Conservation (phyloP, 768 basidiomycete genomes). For the Lactarius trivialis region DNA sequence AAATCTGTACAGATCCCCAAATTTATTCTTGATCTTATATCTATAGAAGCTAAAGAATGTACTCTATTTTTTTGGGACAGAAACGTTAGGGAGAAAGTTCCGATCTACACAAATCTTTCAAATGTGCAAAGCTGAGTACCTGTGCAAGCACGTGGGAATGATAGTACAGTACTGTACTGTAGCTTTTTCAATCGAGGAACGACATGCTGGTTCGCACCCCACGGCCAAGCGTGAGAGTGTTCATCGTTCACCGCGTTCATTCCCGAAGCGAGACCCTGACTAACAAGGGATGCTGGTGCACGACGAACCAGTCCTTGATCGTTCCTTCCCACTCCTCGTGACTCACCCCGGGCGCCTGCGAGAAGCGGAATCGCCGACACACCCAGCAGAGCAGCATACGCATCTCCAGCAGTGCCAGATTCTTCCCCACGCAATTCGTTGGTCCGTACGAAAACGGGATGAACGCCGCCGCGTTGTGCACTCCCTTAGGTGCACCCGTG, state of each 20-base stretch:
- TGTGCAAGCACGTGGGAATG: too few species aligned
- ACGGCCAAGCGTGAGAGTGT: background rate
- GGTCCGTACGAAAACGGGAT: slow-evolving; percentile 24
- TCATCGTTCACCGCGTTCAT: background rate
- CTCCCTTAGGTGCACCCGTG: background rate
- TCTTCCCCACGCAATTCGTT: slow-evolving; percentile 19
- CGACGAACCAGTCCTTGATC: background rate
- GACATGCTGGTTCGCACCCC: too few species aligned
- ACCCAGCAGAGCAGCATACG: background rate
- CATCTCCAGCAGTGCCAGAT: slow-evolving; percentile 21
- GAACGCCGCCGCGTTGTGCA: slow-evolving; percentile 13
- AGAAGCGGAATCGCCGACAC: background rate
- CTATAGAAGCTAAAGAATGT: too few species aligned
- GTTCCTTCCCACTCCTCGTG: background rate
- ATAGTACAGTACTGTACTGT: too few species aligned
- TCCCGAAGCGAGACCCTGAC: background rate
- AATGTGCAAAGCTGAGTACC: too few species aligned
- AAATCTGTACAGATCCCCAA: too few species aligned
- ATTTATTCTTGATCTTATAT: too few species aligned
- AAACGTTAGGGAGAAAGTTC: too few species aligned
- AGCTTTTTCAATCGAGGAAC: too few species aligned
- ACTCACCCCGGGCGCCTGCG: background rate
- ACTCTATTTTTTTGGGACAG: too few species aligned
- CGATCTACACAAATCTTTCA: too few species aligned
- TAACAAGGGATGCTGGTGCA: background rate